Evolutionary conservation across 805 yeast genomes (phyloP), one percentile per base, ranked within the genome.

Genomic region (Kodamaea kakaduensis): DNA sequence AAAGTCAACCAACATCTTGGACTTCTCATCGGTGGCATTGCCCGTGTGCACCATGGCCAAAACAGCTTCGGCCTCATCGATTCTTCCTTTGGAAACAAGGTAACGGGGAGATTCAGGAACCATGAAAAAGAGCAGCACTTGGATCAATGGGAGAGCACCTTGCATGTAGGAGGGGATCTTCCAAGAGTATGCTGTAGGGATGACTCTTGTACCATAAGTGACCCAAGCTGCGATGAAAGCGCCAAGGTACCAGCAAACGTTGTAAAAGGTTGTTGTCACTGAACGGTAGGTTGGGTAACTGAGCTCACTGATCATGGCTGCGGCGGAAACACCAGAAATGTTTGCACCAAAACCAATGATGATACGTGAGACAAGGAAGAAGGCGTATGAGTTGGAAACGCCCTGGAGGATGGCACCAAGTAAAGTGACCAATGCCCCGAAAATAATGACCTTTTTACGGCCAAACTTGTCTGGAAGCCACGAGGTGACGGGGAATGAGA

Each of bases 151-250:
- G 42, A 70, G 56, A n/a, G 61, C 48, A 27, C 69, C 74, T 54
- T 77, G 81, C 27, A 76, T 40, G 34, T 63, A 62, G 10, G 77
- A 62, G 25, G 82, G 81, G 36, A 75, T 58, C 55, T 76, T 71
- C 81, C 81, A 76, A 17, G 67, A 57, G 63, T 68, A 66, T 24
- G 56, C 48, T 28, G 31, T 44, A 6, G 28, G 37, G 13, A 60
- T 41, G 12, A 47, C 41, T 34, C 62, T 52, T n/a, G 75, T 60
- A 48, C 77, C 78, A 43, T 59, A 72, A 3, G 75, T 60, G 32
- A 67, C 63, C 72, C 75, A 69, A 17, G 75, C 72, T 6, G 78
- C 73, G 30, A 74, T 50, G 37, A 72, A 49, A n/a, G 77, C 75
- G 28, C 79, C 80, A 25, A 71, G 46, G 46, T 69, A 72, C 77